Percentiles rank a stretch among this genome's conserved stretches.
These are phyloP conservation scores for Melampsora americana DNA, from an alignment of 1,284 basidiomycete species.

Conservation along the genomic window DNA sequence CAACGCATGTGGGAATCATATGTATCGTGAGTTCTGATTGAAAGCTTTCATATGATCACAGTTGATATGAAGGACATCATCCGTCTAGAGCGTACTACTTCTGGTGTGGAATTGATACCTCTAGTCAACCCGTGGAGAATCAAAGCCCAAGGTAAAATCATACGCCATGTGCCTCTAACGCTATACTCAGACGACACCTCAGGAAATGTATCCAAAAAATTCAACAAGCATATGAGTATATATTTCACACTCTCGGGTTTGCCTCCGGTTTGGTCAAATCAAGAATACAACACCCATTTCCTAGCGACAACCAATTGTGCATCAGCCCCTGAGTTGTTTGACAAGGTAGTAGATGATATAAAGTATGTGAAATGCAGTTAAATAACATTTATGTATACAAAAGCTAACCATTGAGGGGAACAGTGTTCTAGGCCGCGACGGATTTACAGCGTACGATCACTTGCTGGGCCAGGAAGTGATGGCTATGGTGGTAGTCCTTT, in stretches of 20 bases:
- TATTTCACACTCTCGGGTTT: background rate
- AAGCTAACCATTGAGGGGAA: too few species aligned
- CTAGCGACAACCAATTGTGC: background rate
- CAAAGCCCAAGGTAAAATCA: too few species aligned
- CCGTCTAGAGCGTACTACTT: background rate
- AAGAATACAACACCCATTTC: slow-evolving; percentile 15
- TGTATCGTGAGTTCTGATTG: background rate
- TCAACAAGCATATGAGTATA: too few species aligned
- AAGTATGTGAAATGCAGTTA: too few species aligned
- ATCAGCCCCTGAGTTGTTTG: background rate
- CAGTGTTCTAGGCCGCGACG: background rate
- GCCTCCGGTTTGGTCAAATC: background rate
- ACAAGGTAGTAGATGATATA: slow-evolving; percentile 6
- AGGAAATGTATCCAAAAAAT: too few species aligned
- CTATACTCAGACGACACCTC: too few species aligned
- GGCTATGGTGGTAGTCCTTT: background rate
- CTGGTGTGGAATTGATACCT: background rate
- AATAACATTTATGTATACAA: too few species aligned
- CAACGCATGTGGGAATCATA: background rate
- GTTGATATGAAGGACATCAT: too few species aligned
- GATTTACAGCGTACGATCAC: slow-evolving; percentile 6
- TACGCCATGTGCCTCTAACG: too few species aligned
- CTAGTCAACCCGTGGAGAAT: background rate
- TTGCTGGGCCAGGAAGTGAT: background rate
- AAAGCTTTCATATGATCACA: background rate